These are phyloP conservation scores for Phycomyces blakesleeanus DNA, from an alignment of 192 early-diverging fungal species.

Conservation along the genomic window DNA sequence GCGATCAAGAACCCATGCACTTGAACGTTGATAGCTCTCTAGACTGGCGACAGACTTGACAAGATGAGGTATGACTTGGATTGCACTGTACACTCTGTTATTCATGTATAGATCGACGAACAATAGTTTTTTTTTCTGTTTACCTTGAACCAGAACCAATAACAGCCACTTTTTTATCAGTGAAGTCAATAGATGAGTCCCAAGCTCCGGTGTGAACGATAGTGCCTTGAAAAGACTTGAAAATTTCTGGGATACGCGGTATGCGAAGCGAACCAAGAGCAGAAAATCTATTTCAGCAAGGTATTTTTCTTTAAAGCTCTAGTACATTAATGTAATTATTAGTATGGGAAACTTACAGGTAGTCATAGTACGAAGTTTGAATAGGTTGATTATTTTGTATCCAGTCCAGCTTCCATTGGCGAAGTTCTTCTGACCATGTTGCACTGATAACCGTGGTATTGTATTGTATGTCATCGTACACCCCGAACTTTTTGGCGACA, in stretches of 20 bases:
- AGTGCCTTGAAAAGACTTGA: constrained; percentile 47
- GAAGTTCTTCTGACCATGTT: constrained; percentile 30
- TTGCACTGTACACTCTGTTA: constrained; percentile 27
- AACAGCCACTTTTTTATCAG: constrained; percentile 43
- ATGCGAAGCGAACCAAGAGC: constrained; percentile 47
- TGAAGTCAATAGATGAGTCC: constrained; percentile 39
- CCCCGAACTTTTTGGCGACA: constrained; percentile 32
- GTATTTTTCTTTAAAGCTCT: no score
- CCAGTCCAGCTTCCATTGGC: constrained; percentile 34
- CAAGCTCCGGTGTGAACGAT: constrained; percentile 53
- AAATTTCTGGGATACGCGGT: constrained; percentile 45
- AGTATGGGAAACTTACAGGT: constrained; percentile 16
- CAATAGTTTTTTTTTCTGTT: not conserved
- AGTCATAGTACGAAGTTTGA: constrained; percentile 16
- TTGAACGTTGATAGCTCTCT: constrained; percentile 47
- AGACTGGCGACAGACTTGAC: constrained; percentile 39
- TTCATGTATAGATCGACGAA: not conserved
- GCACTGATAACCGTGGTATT: constrained; percentile 32
- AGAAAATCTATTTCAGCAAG: constrained; percentile 25
- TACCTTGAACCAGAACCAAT: constrained; percentile 51
- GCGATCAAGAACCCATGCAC: constrained; percentile 42
- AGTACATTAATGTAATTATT: not conserved
- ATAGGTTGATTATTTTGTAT: not conserved
- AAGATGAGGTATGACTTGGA: constrained; percentile 47
- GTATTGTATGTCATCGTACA: constrained; percentile 38